Evolutionary conservation across 2,329 filamentous ascomycete genomes (phyloP), one percentile per base, ranked within the genome.

Genomic region (Alternaria tenuissima): DNA sequence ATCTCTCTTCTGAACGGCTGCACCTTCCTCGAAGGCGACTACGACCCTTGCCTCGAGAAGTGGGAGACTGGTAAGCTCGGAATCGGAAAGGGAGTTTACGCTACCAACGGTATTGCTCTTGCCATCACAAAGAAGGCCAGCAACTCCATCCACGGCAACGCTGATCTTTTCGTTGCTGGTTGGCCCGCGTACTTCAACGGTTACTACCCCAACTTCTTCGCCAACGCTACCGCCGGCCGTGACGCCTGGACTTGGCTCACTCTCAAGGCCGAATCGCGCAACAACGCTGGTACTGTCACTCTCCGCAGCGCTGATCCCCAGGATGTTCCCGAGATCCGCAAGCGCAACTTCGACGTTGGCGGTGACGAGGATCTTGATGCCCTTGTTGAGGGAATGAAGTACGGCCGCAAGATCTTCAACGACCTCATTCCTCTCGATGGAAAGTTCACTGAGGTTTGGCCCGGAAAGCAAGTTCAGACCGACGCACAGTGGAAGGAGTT

Each of bases 261-360:
- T 0, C 80, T 91, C 52, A 88, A 89, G 74, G 84, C 85, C 0
- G 87, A 89, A 66, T 83, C 88, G 1, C 84, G 85, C 53, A 90
- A 91, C 72, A 76, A 78, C 72, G 81, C 72, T 3, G 90, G 90
- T 7, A 84, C 82, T 1, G 88, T 92, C 8, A 83, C 76, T 6
- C 83, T 92, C 5, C 80, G 80, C 16, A 88, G 85, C 0, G 76
- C 83, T 0, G 84, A 91, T 70, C 89, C 89, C 1, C 83, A 85
- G 0, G 88, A 91, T 55, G 79, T 82, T 1, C 89, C 89, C 0
- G 71, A 84, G 6, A 89, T 92, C 65, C 59, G 52, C 60, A 64
- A 63, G 56, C 59, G 64, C 46, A 65, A 63, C 53, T 70, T 70
- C 22, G 58, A 44, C 1, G 59, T 67, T 20, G 59, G 64, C 22